A percentile compares a stretch with the other conserved stretches of the same genome.
These are phyloP conservation scores for Fraxinus sp. DNA, from an alignment of 305 asterid species.

Conservation along the genomic window DNA sequence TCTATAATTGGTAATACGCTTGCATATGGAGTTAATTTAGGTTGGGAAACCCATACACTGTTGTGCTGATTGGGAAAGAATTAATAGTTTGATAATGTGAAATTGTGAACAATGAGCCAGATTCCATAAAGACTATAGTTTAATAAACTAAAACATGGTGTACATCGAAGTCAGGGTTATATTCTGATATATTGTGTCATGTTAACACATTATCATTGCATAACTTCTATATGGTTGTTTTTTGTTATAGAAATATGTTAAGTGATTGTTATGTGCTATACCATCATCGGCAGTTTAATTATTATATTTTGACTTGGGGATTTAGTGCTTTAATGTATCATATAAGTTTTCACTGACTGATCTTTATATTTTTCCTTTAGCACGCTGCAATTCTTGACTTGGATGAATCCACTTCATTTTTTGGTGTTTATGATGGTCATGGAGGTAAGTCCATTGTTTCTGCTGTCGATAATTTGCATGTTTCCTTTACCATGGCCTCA, in stretches of 20 bases:
- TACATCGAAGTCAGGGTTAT: neutral
- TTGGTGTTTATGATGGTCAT: constrained; percentile 97
- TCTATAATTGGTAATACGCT: neutral
- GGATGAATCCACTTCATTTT: constrained; percentile 79
- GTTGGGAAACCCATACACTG: neutral
- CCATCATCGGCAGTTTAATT: neutral
- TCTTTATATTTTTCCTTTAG: constrained; percentile 38
- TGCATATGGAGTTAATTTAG: neutral
- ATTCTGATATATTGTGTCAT: neutral
- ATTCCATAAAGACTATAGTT: neutral
- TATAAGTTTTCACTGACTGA: constrained; percentile 15
- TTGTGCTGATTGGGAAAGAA: neutral
- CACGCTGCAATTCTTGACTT: constrained; percentile 80
- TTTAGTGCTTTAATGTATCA: neutral
- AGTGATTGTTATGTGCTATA: neutral
- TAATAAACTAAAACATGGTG: neutral
- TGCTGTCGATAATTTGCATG: neutral
- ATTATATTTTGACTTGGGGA: neutral
- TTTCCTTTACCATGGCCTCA: neutral
- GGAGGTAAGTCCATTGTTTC: constrained; percentile 59
- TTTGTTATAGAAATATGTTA: neutral
- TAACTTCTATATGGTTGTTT: neutral
- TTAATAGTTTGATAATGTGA: neutral
- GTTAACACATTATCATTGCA: neutral
- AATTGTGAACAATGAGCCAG: neutral